Base-by-base conservation (phyloP, 495 filamentous ascomycete genomes). In the Lepidopterella palustris region DNA sequence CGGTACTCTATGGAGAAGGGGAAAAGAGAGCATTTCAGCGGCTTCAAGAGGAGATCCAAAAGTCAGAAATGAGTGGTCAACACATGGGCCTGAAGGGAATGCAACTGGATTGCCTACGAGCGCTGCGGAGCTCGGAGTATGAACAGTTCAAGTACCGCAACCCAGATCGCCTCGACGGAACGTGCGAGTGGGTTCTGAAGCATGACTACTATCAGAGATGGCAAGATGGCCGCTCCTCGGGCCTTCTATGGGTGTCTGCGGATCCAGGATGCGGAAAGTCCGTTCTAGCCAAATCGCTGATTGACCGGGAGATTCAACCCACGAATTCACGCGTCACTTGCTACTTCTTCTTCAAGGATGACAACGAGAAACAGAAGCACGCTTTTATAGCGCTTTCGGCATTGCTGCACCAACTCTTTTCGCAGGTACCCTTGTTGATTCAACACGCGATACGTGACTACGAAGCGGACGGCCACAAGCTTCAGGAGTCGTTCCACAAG, bases 61-160 rank as follows among this genome's bases (percentile, higher is more conserved):
- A 18, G 23, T 5, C 45, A 6, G 18, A 49, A 6, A 5, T 35
- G 31, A 35, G 31, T 6, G 13, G 31, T 35, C n/a, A 35, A 35
- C 13, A 35, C 13, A 35, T 5, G 13, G 31, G 5, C 6, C 5
- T 35, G 13, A 35, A 35, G 31, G n/a, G n/a, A n/a, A n/a, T n/a
- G n/a, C n/a, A 35, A 35, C 31, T 5, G 31, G 31, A 35, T 6
- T 35, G 31, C 13, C 5, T 35, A 13, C 13, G 13, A 35, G 31
- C 31, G 31, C 31, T 35, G 31, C 31, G 80, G 77, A 66, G 76
- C 77, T 66, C 77, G 71, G 2, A 83, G 79, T 67, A 81, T 80
- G 28, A 79, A 79, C 3, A 82, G 73, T 69, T 80, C 18, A 47
- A 47, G 20, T 5, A 47, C 20, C 6, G 42, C 5, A 47, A 47